Percentiles rank a stretch among this genome's conserved stretches.
phyloP scores from a whole-genome alignment of 495 filamentous ascomycete species.

The Aspergillus carlsbadensis region DNA sequence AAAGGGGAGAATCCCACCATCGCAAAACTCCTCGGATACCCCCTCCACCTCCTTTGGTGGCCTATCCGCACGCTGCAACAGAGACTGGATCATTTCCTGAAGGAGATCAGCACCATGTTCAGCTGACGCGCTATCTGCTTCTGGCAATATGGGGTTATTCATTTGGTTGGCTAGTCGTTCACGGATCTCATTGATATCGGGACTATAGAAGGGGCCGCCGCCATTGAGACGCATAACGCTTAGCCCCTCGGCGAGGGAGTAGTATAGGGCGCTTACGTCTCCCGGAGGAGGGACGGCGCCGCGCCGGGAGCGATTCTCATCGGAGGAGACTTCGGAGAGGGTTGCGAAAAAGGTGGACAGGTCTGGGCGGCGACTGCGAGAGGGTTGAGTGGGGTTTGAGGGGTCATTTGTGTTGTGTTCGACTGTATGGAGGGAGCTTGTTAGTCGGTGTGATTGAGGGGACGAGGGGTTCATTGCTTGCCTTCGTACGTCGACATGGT shows the following conservation, averaged over 20 bases:
- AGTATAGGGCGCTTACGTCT: conserved; percentile 65
- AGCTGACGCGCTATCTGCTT: background rate
- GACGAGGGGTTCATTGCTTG: conserved; percentile 19
- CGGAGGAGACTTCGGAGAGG: conserved; percentile 62
- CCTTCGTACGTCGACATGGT: conserved; percentile 60
- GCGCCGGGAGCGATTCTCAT: conserved; percentile 41
- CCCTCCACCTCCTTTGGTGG: conserved; percentile 71
- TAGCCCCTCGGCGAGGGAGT: conserved; percentile 59
- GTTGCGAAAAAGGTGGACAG: conserved; percentile 85
- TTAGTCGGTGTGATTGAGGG: conserved; percentile 1
- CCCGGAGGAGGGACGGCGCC: conserved; percentile 70
- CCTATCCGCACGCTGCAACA: conserved; percentile 62
- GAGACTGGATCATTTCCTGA: conserved; percentile 55
- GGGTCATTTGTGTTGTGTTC: conserved; percentile 71
- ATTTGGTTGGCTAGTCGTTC: conserved; percentile 19
- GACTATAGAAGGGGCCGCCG: background rate
- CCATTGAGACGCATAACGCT: conserved; percentile 44
- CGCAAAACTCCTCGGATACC: conserved; percentile 77
- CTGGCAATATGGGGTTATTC: background rate
- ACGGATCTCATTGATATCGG: too few species aligned
- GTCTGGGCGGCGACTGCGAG: conserved; percentile 68
- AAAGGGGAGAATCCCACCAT: conserved; percentile 40
- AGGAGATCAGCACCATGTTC: conserved; percentile 48
- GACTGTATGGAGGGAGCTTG: conserved; percentile 47
- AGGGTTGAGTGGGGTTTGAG: conserved; percentile 20